These are phyloP conservation scores for Pythium guiyangense DNA, from an alignment of 352 stramenopile genomes.

Conservation along the genomic window DNA sequence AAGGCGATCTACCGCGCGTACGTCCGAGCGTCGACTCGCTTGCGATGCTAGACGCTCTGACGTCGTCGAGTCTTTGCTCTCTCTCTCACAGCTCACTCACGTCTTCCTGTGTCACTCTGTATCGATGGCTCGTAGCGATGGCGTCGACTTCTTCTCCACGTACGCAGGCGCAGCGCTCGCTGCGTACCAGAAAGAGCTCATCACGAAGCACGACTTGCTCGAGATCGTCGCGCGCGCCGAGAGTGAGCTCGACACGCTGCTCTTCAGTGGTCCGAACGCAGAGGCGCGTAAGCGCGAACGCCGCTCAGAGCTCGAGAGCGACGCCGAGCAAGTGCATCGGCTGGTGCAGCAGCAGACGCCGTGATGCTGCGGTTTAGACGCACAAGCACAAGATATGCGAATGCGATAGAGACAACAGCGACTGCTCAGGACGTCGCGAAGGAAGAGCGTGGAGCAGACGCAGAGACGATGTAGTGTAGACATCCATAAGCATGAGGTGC, in stretches of 20 bases:
- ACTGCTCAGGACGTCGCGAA: too few relatives aligned
- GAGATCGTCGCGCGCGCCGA: slow-evolving; percentile 31
- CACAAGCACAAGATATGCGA: too few relatives aligned
- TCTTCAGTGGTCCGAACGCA: slow-evolving; percentile 39
- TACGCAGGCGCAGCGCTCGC: slow-evolving; percentile 58
- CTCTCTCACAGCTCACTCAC: too few relatives aligned
- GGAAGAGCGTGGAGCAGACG: too few relatives aligned
- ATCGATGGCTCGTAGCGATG: slow-evolving; percentile 38
- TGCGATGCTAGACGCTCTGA: too few relatives aligned
- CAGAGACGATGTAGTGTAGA: too few relatives aligned
- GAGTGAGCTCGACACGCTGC: slow-evolving; percentile 42
- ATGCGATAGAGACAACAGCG: too few relatives aligned
- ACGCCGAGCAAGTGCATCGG: slow-evolving; percentile 29
- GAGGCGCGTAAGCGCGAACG: slow-evolving; percentile 33
- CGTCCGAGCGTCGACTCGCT: neutral
- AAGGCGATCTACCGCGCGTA: slow-evolving; percentile 64
- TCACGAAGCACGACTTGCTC: slow-evolving; percentile 45
- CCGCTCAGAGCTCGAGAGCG: slow-evolving; percentile 32
- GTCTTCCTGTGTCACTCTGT: too few relatives aligned
- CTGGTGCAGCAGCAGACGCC: slow-evolving; percentile 2
- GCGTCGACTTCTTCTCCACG: slow-evolving; percentile 69
- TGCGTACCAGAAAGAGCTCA: slow-evolving; percentile 54
- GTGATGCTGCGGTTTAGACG: too few relatives aligned
- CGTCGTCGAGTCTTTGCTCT: too few relatives aligned
- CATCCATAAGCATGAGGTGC: too few relatives aligned